Conservation (phyloP, 495 filamentous ascomycete genomes). For the Glarea lozoyensis region DNA sequence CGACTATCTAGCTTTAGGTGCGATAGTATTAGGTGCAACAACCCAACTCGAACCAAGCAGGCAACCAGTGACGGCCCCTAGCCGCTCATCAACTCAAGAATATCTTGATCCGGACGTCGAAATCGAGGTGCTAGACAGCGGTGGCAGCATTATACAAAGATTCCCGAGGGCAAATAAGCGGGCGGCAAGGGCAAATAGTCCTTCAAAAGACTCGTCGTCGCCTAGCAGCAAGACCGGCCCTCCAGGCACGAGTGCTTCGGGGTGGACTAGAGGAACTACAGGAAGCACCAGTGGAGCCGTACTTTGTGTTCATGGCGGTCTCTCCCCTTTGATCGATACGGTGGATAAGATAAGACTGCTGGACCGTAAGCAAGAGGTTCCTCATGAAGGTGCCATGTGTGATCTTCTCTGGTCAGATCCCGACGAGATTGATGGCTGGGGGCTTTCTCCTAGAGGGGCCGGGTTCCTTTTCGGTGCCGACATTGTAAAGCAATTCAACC, state of each 20-base stretch:
- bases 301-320: slow-evolving; percentile 89
- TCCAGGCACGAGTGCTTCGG: slow-evolving; percentile 70
- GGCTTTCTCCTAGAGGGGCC: slow-evolving; percentile 84
- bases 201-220: slow-evolving; percentile 14
- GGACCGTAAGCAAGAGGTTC: slow-evolving; percentile 96
- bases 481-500: slow-evolving; percentile 93
- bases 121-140: slow-evolving; percentile 81
- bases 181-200: slow-evolving; percentile 17
- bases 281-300: slow-evolving; percentile 70
- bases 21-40: slow-evolving; percentile 84
- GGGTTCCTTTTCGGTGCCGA: slow-evolving; percentile 95
- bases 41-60: slow-evolving; percentile 52
- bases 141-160: slow-evolving; percentile 66
- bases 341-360: slow-evolving; percentile 94
- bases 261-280: slow-evolving; percentile 52
- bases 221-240: slow-evolving; percentile 49
- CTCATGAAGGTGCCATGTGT: slow-evolving; percentile 98
- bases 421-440: slow-evolving; percentile 98
- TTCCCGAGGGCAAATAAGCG: slow-evolving; percentile 42
- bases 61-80: slow-evolving; percentile 36
- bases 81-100: slow-evolving; percentile 28
- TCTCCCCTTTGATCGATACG: slow-evolving; percentile 83
- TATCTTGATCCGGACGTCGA: slow-evolving; percentile 65
- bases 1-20: slow-evolving; percentile 92
- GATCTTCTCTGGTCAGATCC: slow-evolving; percentile 97